Base-by-base conservation (phyloP, 2,329 filamentous ascomycete genomes). In the Drechslerella coelobrocha region DNA sequence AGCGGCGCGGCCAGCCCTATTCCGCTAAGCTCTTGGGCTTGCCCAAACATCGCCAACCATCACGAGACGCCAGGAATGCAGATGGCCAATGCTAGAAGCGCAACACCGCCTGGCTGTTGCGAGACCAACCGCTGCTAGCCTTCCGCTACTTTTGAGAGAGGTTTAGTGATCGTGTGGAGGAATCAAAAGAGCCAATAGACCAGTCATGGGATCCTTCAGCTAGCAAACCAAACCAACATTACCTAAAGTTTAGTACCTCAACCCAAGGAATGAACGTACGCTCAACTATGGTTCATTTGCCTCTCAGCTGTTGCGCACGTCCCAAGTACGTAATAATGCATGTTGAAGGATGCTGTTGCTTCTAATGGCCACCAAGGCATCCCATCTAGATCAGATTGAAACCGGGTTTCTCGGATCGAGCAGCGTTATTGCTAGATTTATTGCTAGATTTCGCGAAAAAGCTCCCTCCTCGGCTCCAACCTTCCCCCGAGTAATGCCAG, bases 381-480 rank as follows among this genome's bases (percentile, higher is more conserved):
- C n/a, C n/a, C 12, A 39, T 39, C 34, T 4, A 39, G 34, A 39
- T 39, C 34, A 39, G 34, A 39, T 39, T 39, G 2, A n/a, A 14
- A 14, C 34, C 12, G 12, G 34, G 34, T 39, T 39, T 14, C 34
- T 39, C 34, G 34, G 34, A 39, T 39, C 34, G 34, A 39, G 34
- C 34, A n/a, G 34, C 34, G 34, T 14, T 39, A 39, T 39, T 39
- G 34, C 34, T 39, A 39, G 17, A 39, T 39, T 39, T n/a, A n/a
- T n/a, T n/a, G n/a, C n/a, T n/a, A n/a, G n/a, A n/a, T n/a, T 39
- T 39, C 34, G 34, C 34, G 34, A 39, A n/a, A 39, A 39, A 39
- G 34, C 34, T 14, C 34, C 34, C 12, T 39, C 17, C 12, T 39
- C 34, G 34, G 34, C 34, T 39, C 34, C 17, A 5, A 39, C 12